phyloP scores from a whole-genome alignment of 306 rosid genomes.

The Cucumis cinereus region DNA sequence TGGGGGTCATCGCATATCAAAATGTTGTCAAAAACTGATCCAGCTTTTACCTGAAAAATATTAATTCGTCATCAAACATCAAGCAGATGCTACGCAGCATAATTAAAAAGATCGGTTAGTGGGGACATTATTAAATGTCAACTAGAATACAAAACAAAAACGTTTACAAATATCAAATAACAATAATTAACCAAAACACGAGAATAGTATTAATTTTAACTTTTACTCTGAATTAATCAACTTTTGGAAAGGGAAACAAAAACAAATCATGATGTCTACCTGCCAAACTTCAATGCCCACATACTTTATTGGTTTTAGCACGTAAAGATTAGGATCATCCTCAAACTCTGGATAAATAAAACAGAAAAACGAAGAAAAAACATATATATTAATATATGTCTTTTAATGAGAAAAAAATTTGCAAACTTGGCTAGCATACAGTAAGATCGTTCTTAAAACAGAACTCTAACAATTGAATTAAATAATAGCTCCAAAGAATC shows the following conservation, averaged over 20 bases:
- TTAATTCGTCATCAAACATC: conserved; percentile 5
- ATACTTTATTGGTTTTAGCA: conserved; percentile 74
- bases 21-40: conserved; percentile 87
- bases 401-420: neutral
- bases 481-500: neutral
- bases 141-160: neutral
- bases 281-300: conserved; percentile 99
- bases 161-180: neutral
- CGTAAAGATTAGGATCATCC: conserved; percentile 84
- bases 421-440: neutral
- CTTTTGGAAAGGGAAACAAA: neutral
- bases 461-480: neutral
- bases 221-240: neutral
- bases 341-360: conserved; percentile 58
- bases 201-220: neutral
- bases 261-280: conserved; percentile 26
- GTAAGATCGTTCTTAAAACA: neutral
- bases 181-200: neutral
- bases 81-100: neutral
- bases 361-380: neutral
- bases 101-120: neutral
- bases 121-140: neutral
- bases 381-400: neutral
- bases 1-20: conserved; percentile 83
- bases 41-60: conserved; percentile 75